Evolutionary conservation across 805 yeast genomes (phyloP), one percentile per base, ranked within the genome.

Genomic region (Candida adriatica): DNA sequence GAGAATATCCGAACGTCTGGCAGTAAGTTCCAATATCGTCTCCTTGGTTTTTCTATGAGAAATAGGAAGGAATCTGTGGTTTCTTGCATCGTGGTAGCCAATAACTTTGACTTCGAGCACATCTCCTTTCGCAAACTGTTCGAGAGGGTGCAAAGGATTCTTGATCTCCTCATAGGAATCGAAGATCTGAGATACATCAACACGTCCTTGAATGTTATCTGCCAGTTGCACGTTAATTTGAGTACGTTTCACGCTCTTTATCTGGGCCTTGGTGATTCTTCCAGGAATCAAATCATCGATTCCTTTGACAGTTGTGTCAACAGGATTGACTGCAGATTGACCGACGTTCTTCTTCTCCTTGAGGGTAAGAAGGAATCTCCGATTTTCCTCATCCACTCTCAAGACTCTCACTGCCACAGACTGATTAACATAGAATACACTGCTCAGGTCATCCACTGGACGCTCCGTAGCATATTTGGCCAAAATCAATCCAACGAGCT

Each of bases 401-500:
- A 78, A 60, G 13, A 87, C 81, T 33, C 68, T 70, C 39, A 82
- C 81, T 2, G 73, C 50, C 16, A 88, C 74, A 1, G 94, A 77
- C 61, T 87, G 94, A 45, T 77, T 72, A 26, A 68, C 62, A 45
- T 64, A 63, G 49, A 75, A 88, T 16, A 64, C 61, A 23, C 68
- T 62, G 15, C 64, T 58, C 29, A 81, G 62, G 42, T 76, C 79
- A 8, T 68, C 74, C 23, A 59, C 62, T 25, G 63, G 67, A 30
- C 68, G 66, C 20, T 70, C 71, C 5, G 75, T 64, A 15, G 82
- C 82, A 45, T 79, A 75, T 49, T 79, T 75, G 34, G 88, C 82
- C 39, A 84, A 69, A 4, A 86, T 81, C 42, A 90, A 67, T 31
- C 96, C 97, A 19, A 85, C 83, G 41, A 90, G 70, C 33, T 70